Conservation (phyloP, 2,329 filamentous ascomycete genomes). For the Nothophoma quercina region DNA sequence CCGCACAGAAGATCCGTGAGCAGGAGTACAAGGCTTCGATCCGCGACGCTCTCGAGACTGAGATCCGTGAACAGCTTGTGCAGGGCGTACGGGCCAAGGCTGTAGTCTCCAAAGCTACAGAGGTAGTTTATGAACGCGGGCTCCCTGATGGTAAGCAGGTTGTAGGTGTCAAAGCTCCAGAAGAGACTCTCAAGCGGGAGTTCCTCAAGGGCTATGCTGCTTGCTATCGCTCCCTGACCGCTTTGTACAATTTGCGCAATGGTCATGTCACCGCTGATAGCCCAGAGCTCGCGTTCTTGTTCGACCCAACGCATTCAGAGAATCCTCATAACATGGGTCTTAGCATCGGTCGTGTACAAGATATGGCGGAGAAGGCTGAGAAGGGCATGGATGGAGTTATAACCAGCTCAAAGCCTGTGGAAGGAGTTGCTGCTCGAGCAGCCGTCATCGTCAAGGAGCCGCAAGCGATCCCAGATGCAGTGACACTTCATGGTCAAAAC, state of each 20-base stretch:
- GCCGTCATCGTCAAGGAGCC: background rate
- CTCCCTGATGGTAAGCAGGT: background rate
- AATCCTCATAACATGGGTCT: slow-evolving; percentile 26
- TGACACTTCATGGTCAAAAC: background rate
- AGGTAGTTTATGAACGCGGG: slow-evolving; percentile 23
- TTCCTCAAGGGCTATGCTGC: slow-evolving; percentile 33
- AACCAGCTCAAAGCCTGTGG: background rate
- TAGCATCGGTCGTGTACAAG: slow-evolving; percentile 9
- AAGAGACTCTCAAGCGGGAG: background rate
- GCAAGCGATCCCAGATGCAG: background rate
- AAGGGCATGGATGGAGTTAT: background rate
- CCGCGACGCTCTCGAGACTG: slow-evolving; percentile 9
- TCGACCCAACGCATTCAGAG: slow-evolving; percentile 23
- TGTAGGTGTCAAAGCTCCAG: background rate
- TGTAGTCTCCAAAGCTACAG: background rate
- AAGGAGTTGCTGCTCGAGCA: background rate
- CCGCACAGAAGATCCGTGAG: slow-evolving; percentile 27
- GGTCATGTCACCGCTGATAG: slow-evolving; percentile 26
- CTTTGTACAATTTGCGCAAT: slow-evolving; percentile 20
- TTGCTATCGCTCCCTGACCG: slow-evolving; percentile 17
- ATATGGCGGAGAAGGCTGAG: background rate
- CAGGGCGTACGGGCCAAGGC: background rate
- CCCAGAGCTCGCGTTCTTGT: slow-evolving; percentile 29
- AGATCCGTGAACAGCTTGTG: slow-evolving; percentile 4
- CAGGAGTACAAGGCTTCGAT: slow-evolving; percentile 26